Evolutionary conservation across 169 alveolate species (phyloP), one percentile per base, ranked within the genome.

Genomic region (Cystoisospora suis): DNA sequence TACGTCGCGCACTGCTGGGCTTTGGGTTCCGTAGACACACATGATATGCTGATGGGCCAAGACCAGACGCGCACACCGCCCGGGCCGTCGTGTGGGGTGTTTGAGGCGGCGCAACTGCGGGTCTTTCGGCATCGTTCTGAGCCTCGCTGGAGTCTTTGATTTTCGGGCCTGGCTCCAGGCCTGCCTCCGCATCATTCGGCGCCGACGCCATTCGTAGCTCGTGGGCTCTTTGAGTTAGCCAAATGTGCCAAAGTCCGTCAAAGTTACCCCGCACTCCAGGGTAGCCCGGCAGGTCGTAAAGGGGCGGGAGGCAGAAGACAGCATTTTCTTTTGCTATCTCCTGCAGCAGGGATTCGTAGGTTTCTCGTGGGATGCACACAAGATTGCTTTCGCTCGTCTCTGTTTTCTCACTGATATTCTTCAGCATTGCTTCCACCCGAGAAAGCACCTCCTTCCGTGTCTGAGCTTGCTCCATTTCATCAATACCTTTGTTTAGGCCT

Each of bases 191-290:
- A n/a, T n/a, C n/a, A n/a, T n/a, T 7, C 79, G 36, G 36, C 79
- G 38, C 9, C 36, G 79, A 40, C 29, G 7, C 79, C 29, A 4
- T 27, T 1, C 36, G 38, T 7, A 3, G 79, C 15, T 65, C 79
- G 3, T 20, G 79, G 4, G 29, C 44, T 3, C 42, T 3, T 72
- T 72, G 83, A 9, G 9, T 20, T 38, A 72, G 7, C 83, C 83
- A 72, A 3, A 72, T 38, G 58, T 34, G 83, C 83, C 83, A 72
- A 5, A 72, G 83, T 15, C 83, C 83, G 34, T 72, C 83, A 56
- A 72, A 72, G 83, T 72, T 72, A 15, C 83, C 83, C 56, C 27
- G 38, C 20, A 72, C 83, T 7, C 83, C 83, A 42, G 83, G 56
- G 23, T 72, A 72, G 47, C 56, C 58, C 27, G 83, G 83, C 5